Base-by-base conservation (phyloP, 2,329 filamentous ascomycete species). In the Aureobasidium namibiae region DNA sequence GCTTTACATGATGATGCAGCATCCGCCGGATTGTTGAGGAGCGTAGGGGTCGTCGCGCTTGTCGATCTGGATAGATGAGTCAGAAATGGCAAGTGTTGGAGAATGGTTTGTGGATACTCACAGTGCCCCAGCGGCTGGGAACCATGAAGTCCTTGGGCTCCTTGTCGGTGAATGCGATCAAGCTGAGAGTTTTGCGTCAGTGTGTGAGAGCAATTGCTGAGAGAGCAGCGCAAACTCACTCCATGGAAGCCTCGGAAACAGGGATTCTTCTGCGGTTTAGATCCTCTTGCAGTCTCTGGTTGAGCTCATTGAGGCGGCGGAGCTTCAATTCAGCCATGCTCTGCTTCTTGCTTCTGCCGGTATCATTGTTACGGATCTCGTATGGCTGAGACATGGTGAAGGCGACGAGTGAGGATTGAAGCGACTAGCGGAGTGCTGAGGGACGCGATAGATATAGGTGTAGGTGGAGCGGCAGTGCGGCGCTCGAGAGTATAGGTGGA, bases 261-360 rank as follows among this genome's bases (percentile, higher is more conserved):
- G 92, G 94, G 72, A 97, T 96, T 68, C 94, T 84, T 73, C 95
- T 91, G 73, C 94, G 85, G 69, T 97, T 94, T 65, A 99, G 81
- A 74, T 99, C 94, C 77, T 99, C 94, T 70, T 92, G 89, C 74
- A 99, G 79, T 68, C 94, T 88, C 76, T 90, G 90, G 82, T 97
- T 99, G 70, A 99, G 84, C 79, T 99, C 94, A 63, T 92, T 97
- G 76, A 99, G 82, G 65, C 94, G 88, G 70, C 94, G 87, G 70
- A 97, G 85, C 82, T 99, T 99, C 65, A 99, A 84, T 75, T 99
- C 94, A 67, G 92, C 92, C 90, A 99, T 97, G 73, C 90, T 96
- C 79, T 97, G 94, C 82, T 96, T 96, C 80, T 95, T 97, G 80
- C 92, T 95, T 82, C 83, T 85, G 67, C 81, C 78, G 71, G 85